Evolutionary conservation across 1,284 basidiomycete genomes (phyloP).

Genomic region (Microbotryum intermedium): DNA sequence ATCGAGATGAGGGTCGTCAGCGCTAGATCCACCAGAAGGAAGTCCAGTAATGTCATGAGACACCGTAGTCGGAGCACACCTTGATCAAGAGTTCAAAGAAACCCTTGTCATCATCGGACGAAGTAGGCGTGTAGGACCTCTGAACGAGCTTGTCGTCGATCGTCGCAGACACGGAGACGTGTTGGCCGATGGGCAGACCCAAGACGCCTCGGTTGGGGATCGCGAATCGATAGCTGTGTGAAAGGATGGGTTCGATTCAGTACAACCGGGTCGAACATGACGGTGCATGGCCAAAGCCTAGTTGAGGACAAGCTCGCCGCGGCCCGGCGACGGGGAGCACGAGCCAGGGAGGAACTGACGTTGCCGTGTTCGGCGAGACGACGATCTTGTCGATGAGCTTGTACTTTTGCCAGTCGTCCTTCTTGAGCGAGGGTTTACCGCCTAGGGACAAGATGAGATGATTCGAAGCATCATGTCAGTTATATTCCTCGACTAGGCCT

Average conservation of each 20-base stretch:
- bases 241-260: no score
- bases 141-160: slow-evolving; percentile 83
- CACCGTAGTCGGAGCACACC: slow-evolving; percentile 44
- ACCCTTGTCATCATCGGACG: slow-evolving; percentile 81
- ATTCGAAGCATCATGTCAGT: not conserved
- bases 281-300: not conserved
- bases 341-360: slow-evolving; percentile 48
- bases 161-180: slow-evolving; percentile 83
- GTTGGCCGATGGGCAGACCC: slow-evolving; percentile 91
- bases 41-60: not conserved
- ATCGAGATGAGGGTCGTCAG: not conserved
- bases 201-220: slow-evolving; percentile 70
- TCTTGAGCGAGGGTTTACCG: slow-evolving; percentile 56
- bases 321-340: slow-evolving; percentile 21
- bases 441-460: slow-evolving; percentile 1
- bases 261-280: slow-evolving; percentile 10
- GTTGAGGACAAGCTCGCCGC: not conserved
- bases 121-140: slow-evolving; percentile 91
- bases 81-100: slow-evolving; percentile 96
- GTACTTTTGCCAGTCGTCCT: slow-evolving; percentile 71
- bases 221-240: slow-evolving; percentile 74
- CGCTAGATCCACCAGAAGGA: not conserved
- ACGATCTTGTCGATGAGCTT: slow-evolving; percentile 69
- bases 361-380: slow-evolving; percentile 89
- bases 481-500: not conserved